phyloP scores from a whole-genome alignment of 176 grass and related monocot genomes.

The Olyra latifolia region DNA sequence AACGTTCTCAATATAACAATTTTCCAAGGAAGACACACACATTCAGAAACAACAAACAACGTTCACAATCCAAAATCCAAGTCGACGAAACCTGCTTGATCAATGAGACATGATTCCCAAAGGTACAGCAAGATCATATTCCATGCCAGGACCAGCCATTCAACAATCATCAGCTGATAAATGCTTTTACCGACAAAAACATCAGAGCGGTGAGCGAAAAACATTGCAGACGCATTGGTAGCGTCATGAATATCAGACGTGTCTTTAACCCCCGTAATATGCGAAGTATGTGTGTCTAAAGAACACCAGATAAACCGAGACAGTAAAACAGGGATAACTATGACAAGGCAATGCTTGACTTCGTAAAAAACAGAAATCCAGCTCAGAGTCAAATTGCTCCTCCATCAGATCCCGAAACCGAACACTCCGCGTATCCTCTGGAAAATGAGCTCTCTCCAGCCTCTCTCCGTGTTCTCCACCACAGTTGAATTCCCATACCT shows the following conservation, averaged over 20 bases:
- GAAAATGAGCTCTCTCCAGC: conserved; percentile 95
- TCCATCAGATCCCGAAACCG: conserved; percentile 78
- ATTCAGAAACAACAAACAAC: neutral
- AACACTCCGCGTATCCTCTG: conserved; percentile 93
- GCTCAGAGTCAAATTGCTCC: neutral
- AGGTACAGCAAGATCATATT: no score
- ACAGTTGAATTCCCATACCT: conserved; percentile 96
- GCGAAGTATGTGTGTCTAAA: conserved; percentile 8
- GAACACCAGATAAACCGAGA: neutral
- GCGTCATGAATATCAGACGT: neutral
- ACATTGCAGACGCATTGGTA: neutral
- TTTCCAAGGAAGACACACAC: no score
- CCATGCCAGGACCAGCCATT: neutral
- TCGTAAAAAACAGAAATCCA: conserved; percentile 36
- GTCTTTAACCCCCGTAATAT: conserved; percentile 14
- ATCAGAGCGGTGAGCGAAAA: neutral
- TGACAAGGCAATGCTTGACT: neutral
- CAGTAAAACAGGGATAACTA: conserved; percentile 15
- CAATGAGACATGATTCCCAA: neutral
- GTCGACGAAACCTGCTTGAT: neutral
- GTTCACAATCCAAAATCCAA: neutral
- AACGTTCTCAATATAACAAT: no score
- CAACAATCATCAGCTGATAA: neutral
- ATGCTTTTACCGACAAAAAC: neutral
- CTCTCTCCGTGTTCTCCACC: conserved; percentile 91